Conservation (phyloP, 495 filamentous ascomycete genomes). For the Hypoxylon fuscum region DNA sequence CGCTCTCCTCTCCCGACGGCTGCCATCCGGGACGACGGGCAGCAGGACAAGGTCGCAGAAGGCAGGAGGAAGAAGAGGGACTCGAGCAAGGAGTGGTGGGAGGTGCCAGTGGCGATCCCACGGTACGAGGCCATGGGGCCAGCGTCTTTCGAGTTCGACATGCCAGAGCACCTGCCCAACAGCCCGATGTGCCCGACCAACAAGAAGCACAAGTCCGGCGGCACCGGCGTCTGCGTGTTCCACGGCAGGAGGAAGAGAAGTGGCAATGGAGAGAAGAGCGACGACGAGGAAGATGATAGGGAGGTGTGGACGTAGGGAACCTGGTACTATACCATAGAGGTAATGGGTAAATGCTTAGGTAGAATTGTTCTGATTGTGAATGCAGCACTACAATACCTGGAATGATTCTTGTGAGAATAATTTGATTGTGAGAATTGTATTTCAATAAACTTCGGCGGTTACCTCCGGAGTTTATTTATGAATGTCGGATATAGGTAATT, state of each 20-base stretch:
- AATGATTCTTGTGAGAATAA: no score
- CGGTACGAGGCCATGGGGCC: slow-evolving; percentile 9
- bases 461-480: no score
- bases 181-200: slow-evolving; percentile 72
- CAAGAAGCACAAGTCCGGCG: slow-evolving; percentile 61
- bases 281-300: slow-evolving; percentile 2
- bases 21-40: slow-evolving; percentile 27
- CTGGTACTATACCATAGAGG: no score
- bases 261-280: not conserved
- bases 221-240: slow-evolving; percentile 64
- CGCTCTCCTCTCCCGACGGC: not conserved
- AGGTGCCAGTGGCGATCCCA: slow-evolving; percentile 35
- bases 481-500: no score
- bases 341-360: no score
- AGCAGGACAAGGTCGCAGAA: slow-evolving; percentile 20
- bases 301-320: slow-evolving; percentile 9
- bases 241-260: slow-evolving; percentile 42
- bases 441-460: no score
- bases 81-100: slow-evolving; percentile 43
- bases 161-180: slow-evolving; percentile 71
- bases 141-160: slow-evolving; percentile 58
- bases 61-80: slow-evolving; percentile 14
- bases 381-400: no score
- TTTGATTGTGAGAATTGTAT: no score
- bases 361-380: no score